Conservation (phyloP, 2,329 filamentous ascomycete genomes). For the Trichoderma simmonsii region DNA sequence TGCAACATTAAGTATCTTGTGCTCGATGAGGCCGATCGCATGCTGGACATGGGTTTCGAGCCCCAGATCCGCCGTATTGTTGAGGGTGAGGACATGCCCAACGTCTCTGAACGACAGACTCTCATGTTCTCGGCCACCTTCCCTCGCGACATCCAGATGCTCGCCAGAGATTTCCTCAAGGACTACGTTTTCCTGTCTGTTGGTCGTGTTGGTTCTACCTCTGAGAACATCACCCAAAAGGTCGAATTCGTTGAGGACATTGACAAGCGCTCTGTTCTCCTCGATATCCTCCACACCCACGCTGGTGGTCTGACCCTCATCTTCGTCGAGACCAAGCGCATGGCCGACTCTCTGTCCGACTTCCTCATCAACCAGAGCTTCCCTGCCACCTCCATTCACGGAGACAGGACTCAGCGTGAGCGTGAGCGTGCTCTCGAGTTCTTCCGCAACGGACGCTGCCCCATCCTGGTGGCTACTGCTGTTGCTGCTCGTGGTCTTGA, state of each 20-base stretch:
- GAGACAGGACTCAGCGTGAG: constrained; percentile 97
- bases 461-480: constrained; percentile 93
- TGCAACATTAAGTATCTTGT: constrained; percentile 99
- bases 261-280: constrained; percentile 95
- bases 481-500: constrained; percentile 89
- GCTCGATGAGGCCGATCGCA: constrained; percentile 98
- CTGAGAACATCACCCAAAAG: constrained; percentile 99
- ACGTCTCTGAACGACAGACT: constrained; percentile 79
- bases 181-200: constrained; percentile 99
- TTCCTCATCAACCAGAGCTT: constrained; percentile 99
- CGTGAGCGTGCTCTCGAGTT: constrained; percentile 97
- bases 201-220: constrained; percentile 96
- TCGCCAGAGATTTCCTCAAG: constrained; percentile 97
- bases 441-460: constrained; percentile 94
- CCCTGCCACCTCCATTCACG: constrained; percentile 97
- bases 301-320: constrained; percentile 87
- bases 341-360: constrained; percentile 96
- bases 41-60: constrained; percentile 99
- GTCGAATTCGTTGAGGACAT: constrained; percentile 95
- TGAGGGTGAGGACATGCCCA: constrained; percentile 96
- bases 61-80: constrained; percentile 98
- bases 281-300: constrained; percentile 96
- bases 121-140: constrained; percentile 99
- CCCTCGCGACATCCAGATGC: constrained; percentile 98
- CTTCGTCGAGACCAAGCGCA: constrained; percentile 99